A percentile compares a stretch with the other conserved stretches of the same genome.
phyloP scores from a whole-genome alignment of 202 grass and related monocot species.

The Hordeum pubiflorum region DNA sequence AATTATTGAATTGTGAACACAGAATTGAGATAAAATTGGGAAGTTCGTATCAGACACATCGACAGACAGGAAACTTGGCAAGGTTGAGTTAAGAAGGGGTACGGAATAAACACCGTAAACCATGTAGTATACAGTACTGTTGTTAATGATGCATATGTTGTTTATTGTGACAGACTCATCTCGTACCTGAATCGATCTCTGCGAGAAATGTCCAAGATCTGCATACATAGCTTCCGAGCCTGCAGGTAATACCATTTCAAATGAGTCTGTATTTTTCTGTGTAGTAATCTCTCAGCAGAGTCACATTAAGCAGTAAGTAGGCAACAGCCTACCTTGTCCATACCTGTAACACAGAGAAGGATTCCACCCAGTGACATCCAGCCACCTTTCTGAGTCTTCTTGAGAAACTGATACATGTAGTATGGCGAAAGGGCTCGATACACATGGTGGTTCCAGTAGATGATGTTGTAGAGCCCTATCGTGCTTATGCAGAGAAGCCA shows the following conservation, averaged over 20 bases:
- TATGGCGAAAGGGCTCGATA: conserved; percentile 82
- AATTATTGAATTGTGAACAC: neutral
- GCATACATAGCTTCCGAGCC: conserved; percentile 97
- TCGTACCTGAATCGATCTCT: conserved; percentile 74
- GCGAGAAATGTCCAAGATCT: conserved; percentile 94
- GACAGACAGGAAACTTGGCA: neutral
- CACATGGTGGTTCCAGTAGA: conserved; percentile 68
- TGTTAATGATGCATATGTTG: neutral
- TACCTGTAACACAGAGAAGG: conserved; percentile 96
- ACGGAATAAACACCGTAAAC: neutral
- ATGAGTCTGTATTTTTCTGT: neutral
- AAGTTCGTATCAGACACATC: neutral
- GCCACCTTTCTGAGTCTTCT: conserved; percentile 70
- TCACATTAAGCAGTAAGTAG: neutral
- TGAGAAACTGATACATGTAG: conserved; percentile 92
- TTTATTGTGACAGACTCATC: neutral
- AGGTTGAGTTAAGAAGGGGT: neutral
- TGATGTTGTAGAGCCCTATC: conserved; percentile 86
- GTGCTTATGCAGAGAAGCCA: conserved; percentile 95
- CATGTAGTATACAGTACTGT: neutral
- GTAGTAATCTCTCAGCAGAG: neutral
- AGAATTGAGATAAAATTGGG: neutral
- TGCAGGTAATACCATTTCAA: conserved; percentile 29
- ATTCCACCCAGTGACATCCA: conserved; percentile 96
- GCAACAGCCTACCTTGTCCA: neutral